Base-by-base conservation (phyloP, 176 grass and related monocot species). In the Thinopyrum elongatum region DNA sequence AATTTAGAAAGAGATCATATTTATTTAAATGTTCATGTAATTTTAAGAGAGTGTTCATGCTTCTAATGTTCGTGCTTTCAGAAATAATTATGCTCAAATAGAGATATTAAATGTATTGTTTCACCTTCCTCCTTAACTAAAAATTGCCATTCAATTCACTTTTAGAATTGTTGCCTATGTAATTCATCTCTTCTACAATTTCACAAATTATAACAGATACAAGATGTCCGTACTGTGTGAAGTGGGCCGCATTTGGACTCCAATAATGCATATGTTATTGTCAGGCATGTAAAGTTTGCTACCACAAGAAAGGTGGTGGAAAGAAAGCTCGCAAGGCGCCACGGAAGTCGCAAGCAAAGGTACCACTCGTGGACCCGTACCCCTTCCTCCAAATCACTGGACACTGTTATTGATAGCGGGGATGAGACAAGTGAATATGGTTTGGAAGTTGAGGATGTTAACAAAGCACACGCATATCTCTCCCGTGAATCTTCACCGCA, bases 161-260 rank as follows among this genome's bases (percentile, higher is more conserved):
- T 85, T 36, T 27, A 59, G 7, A 51, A 51, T 17, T 51, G 0
- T 2, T 53, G 28, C 7, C 62, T 15, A 33, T 86, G 46, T 76
- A 77, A 51, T 34, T 80, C 6, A 25, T 9, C 11, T 70, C 23
- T 76, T 63, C 29, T 77, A 61, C 23, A 39, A 17, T 69, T 6
- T 85, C 41, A 64, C 28, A 13, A 84, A 77, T 82, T 72, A 63
- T 51, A 88, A 82, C 87, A 91, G 87, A 87, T 88, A 82, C 39
- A 91, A 85, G 86, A 91, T 51, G 71, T 87, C 27, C 68, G 84
- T 59, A 80, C 79, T 34, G 76, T 94, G 11, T 87, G 91, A 94
- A 94, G 86, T 82, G 92, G 89, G 72, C 92, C 92, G 3, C 80
- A 89, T 77, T 80, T 94, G 35, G 92, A 85, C 33, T 71, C 77